phyloP scores from a whole-genome alignment of 179 eudicot genomes.

The Monotropa hypopitys region DNA sequence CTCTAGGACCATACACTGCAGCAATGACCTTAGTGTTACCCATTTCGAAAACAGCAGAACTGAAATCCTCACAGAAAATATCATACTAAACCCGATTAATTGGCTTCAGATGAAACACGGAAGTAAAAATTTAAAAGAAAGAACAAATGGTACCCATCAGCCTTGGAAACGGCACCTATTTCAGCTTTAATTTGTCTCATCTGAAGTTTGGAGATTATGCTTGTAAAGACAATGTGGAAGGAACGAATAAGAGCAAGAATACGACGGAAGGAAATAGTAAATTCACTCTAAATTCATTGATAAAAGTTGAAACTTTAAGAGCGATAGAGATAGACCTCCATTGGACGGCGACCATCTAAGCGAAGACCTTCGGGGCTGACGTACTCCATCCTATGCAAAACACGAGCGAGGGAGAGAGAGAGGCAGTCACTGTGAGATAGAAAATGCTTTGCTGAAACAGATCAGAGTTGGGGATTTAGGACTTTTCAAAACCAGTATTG shows the following conservation, averaged over 20 bases:
- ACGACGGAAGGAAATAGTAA: not conserved
- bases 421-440: not conserved
- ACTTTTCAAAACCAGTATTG: not conserved
- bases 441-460: not conserved
- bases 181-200: conserved; percentile 83
- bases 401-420: not conserved
- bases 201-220: conserved; percentile 18
- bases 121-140: not conserved
- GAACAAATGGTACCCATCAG: conserved; percentile 48
- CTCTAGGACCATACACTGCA: conserved; percentile 91
- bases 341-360: conserved; percentile 81
- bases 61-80: conserved; percentile 16
- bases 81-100: not conserved
- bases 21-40: conserved; percentile 96
- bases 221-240: not conserved
- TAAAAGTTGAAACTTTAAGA: not conserved
- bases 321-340: conserved; percentile 36
- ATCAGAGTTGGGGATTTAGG: not conserved
- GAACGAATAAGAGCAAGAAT: not conserved
- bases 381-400: conserved; percentile 44
- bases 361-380: conserved; percentile 54
- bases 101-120: not conserved
- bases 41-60: conserved; percentile 91
- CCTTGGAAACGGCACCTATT: conserved; percentile 54
- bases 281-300: not conserved